Percentiles rank a stretch among this genome's conserved stretches.
Conservation (phyloP, 1,139 yeast species). For the Pneumocystis oryctolagi region DNA sequence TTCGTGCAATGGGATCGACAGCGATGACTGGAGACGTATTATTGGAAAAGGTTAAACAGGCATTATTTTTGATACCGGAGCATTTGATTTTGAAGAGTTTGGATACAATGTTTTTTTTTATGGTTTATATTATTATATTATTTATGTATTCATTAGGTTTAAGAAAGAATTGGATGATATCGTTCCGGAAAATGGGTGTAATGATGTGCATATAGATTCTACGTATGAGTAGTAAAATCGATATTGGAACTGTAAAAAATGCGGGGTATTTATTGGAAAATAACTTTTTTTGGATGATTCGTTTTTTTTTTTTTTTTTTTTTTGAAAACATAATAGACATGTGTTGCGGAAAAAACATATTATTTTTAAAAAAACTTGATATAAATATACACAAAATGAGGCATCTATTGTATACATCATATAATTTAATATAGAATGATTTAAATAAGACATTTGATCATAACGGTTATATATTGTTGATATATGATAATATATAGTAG, state of each 20-base stretch:
- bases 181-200: not conserved
- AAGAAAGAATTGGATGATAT: not conserved
- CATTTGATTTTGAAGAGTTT: conserved; percentile 5
- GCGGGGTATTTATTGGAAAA: not conserved
- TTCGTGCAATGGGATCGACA: not conserved
- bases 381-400: too few relatives aligned
- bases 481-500: too few relatives aligned
- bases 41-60: not conserved
- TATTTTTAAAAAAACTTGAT: too few relatives aligned
- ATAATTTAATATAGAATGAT: too few relatives aligned
- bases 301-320: too few relatives aligned
- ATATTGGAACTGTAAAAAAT: not conserved
- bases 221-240: not conserved
- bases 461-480: too few relatives aligned
- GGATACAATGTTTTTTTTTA: conserved; percentile 3
- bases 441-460: too few relatives aligned
- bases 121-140: not conserved
- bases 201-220: not conserved
- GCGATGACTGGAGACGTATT: not conserved
- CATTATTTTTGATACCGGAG: conserved; percentile 5
- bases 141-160: not conserved
- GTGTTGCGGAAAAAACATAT: too few relatives aligned
- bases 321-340: too few relatives aligned
- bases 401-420: too few relatives aligned
- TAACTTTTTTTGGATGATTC: too few relatives aligned